phyloP scores from a whole-genome alignment of 106 monocot genomes.

The Phalaenopsis aphrodite region DNA sequence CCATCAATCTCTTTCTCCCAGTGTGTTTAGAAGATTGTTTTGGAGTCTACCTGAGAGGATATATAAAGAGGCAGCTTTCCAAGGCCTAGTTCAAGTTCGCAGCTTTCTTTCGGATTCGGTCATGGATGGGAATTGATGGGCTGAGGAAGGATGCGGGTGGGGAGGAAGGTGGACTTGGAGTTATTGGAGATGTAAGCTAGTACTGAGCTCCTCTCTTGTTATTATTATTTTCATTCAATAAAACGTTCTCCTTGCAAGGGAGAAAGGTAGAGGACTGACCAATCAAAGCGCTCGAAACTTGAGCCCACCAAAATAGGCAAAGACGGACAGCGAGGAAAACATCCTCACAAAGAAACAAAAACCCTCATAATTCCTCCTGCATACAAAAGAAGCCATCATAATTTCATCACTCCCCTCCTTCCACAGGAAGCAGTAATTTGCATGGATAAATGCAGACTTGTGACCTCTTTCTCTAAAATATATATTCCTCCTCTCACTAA shows the following conservation, averaged over 20 bases:
- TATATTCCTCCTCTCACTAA: background rate
- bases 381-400: slow-evolving; percentile 8
- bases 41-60: slow-evolving; percentile 11
- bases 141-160: too few relatives aligned
- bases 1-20: slow-evolving; percentile 20
- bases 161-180: too few relatives aligned
- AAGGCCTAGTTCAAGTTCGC: too few relatives aligned
- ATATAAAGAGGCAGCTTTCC: slow-evolving; percentile 10
- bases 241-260: slow-evolving; percentile 8
- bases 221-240: slow-evolving; percentile 7
- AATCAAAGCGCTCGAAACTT: slow-evolving; percentile 13
- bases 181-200: background rate
- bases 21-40: slow-evolving; percentile 8
- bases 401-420: slow-evolving; percentile 7
- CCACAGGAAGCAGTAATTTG: slow-evolving; percentile 9
- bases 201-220: background rate
- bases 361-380: background rate
- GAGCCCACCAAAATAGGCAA: slow-evolving; percentile 15
- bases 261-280: slow-evolving; percentile 2
- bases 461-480: background rate
- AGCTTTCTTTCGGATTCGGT: slow-evolving; percentile 2
- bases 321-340: slow-evolving; percentile 8
- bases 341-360: slow-evolving; percentile 24
- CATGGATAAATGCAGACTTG: slow-evolving; percentile 16
- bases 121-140: background rate